Evolutionary conservation across 768 basidiomycete species (phyloP).

Genomic region (Boletus huronensis): DNA sequence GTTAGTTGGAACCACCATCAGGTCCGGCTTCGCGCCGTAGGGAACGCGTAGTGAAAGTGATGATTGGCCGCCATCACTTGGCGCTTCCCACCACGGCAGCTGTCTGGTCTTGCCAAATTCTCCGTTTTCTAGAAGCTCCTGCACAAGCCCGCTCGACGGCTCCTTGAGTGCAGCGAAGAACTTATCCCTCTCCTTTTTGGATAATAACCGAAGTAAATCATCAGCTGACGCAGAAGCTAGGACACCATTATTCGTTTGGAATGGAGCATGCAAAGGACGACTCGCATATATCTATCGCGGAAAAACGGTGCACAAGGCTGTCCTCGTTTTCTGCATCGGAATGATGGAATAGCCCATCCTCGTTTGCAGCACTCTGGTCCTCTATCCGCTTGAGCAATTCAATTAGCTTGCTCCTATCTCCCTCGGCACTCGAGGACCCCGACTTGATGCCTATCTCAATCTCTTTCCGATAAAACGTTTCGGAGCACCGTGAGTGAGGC

Average conservation of each 20-base stretch:
- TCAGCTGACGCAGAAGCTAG: constrained; percentile 56
- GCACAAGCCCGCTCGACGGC: constrained; percentile 58
- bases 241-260: not conserved
- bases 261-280: not conserved
- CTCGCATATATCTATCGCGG: constrained; percentile 61
- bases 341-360: constrained; percentile 27
- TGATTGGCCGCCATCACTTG: constrained; percentile 1
- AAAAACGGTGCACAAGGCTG: constrained; percentile 50
- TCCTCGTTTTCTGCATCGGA: constrained; percentile 40
- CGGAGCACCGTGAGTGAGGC: constrained; percentile 75
- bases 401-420: constrained; percentile 65
- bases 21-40: constrained; percentile 39
- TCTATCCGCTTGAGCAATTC: constrained; percentile 71
- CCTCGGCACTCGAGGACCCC: constrained; percentile 48
- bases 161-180: constrained; percentile 60
- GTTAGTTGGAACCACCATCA: constrained; percentile 45
- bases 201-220: constrained; percentile 59
- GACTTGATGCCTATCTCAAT: constrained; percentile 60
- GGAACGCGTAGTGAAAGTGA: constrained; percentile 3
- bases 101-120: constrained; percentile 47
- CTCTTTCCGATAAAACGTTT: constrained; percentile 76
- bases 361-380: constrained; percentile 48
- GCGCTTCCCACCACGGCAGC: constrained; percentile 73
- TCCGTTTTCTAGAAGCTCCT: constrained; percentile 55
- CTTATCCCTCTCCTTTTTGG: constrained; percentile 52